A percentile compares a stretch with the other conserved stretches of the same genome.
phyloP scores from a whole-genome alignment of 352 stramenopile genomes.

The Phytophthora podocarpi region DNA sequence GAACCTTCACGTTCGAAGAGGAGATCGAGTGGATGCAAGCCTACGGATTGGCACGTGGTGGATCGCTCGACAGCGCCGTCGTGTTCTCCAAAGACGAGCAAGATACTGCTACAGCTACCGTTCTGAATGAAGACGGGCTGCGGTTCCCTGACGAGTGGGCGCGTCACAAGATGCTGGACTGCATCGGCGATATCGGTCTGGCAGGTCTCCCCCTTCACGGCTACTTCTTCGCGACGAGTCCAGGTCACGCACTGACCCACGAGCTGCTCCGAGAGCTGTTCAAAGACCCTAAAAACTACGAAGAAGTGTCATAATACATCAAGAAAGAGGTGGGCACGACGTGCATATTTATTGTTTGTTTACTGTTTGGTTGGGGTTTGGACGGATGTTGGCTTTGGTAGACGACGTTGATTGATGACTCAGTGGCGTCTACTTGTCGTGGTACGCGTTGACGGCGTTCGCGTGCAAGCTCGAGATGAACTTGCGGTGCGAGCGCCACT shows the following conservation, averaged over 20 bases:
- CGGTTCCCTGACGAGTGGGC: constrained; percentile 70
- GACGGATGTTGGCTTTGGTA: background rate
- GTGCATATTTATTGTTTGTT: constrained; percentile 10
- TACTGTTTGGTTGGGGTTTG: constrained; percentile 3
- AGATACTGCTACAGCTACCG: background rate
- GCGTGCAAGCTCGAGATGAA: constrained; percentile 42
- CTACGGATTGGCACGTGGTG: constrained; percentile 56
- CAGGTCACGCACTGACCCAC: constrained; percentile 70
- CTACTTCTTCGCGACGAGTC: constrained; percentile 71
- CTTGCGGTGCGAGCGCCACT: constrained; percentile 61
- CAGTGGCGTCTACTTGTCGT: constrained; percentile 27
- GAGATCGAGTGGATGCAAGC: constrained; percentile 66
- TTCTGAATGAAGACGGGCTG: constrained; percentile 58
- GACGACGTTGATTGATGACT: background rate
- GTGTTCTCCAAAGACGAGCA: constrained; percentile 46
- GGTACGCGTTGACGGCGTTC: constrained; percentile 52
- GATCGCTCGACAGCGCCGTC: constrained; percentile 69
- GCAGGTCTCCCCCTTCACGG: constrained; percentile 61
- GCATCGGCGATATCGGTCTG: constrained; percentile 66
- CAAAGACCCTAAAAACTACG: constrained; percentile 50
- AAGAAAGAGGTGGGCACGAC: constrained; percentile 8
- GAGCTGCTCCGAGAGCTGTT: constrained; percentile 58
- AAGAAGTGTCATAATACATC: constrained; percentile 25
- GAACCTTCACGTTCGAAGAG: constrained; percentile 80
- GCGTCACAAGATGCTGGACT: constrained; percentile 79